Evolutionary conservation across 345 rosid genomes (phyloP), one percentile per base, ranked within the genome.

Genomic region (Cardamine resedifolia): DNA sequence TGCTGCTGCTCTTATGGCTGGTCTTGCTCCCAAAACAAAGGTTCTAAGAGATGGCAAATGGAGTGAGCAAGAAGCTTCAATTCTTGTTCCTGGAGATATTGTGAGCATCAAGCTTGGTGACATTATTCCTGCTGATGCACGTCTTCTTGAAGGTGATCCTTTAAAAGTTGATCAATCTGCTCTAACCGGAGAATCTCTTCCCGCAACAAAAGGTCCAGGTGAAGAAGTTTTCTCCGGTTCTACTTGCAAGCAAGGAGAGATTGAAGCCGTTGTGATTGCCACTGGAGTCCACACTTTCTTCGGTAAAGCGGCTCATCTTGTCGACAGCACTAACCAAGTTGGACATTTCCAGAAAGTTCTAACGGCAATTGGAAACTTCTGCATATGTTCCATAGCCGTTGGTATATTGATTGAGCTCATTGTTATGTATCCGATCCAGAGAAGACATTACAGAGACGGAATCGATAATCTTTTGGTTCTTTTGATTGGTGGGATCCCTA

Each of bases 281-380:
- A 88, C 96, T 3, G 96, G 96, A 68, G 94, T 86, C 33, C 94
- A 90, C 18, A 90, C 96, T 2, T 90, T 90, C 83, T 88, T 90
- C 2, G 96, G 96, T 12, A 90, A 90, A 81, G 96, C 96, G 5
- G 96, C 96, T 33, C 96, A 90, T 83, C 94, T 90, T 56, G 96
- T 90, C 2, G 92, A 90, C 72, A 90, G 80, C 73, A 90, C 96
- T 49, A 90, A 86, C 82, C 87, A 90, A 79, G 91, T 88, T 20
- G 96, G 96, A 4, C 96, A 90, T 66, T 90, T 90, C 73, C 96
- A 90, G 83, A 82, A 83, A 77, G 95, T 91, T 48, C 81, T 91
- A 21, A 91, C 96, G 0, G 77, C 97, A 0, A 91, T 91, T 11
- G 97, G 97, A 43, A 91, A 91, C 87, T 91, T 91, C 83, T 91